These are phyloP conservation scores for Chenopodium berlandieri DNA, from an alignment of 148 eudicot species.

Conservation along the genomic window DNA sequence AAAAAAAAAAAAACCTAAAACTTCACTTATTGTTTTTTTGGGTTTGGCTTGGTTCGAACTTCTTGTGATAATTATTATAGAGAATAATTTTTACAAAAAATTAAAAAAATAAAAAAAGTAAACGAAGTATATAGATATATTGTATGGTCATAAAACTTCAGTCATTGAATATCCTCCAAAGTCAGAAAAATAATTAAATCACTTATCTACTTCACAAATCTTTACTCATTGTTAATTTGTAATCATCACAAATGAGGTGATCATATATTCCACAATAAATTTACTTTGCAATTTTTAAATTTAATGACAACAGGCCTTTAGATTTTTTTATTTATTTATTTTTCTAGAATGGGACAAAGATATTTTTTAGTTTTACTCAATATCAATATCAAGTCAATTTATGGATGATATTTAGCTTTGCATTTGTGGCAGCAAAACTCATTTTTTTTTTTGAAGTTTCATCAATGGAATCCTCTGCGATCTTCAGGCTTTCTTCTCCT, in stretches of 20 bases:
- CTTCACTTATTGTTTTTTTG: no score
- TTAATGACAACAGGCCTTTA: background rate
- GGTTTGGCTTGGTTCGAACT: no score
- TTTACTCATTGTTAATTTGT: no score
- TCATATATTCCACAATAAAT: background rate
- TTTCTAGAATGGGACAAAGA: background rate
- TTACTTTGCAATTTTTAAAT: background rate
- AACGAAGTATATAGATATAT: no score
- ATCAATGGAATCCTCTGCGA: conserved; percentile 50
- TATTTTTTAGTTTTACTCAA: background rate
- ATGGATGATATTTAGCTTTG: background rate
- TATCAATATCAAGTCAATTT: background rate
- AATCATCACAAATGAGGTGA: background rate
- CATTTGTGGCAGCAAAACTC: background rate
- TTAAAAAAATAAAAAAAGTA: no score
- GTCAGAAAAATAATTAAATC: background rate
- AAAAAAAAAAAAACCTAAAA: no score
- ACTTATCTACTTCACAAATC: background rate
- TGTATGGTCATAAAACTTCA: no score
- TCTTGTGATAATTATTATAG: no score
- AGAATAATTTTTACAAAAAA: no score
- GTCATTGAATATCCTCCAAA: no score
- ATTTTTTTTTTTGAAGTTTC: background rate
- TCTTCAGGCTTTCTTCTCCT: conserved; percentile 45
- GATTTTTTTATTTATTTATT: background rate